These are phyloP conservation scores for Raphanus raphanistrum DNA, from an alignment of 345 rosid genomes.

Conservation along the genomic window DNA sequence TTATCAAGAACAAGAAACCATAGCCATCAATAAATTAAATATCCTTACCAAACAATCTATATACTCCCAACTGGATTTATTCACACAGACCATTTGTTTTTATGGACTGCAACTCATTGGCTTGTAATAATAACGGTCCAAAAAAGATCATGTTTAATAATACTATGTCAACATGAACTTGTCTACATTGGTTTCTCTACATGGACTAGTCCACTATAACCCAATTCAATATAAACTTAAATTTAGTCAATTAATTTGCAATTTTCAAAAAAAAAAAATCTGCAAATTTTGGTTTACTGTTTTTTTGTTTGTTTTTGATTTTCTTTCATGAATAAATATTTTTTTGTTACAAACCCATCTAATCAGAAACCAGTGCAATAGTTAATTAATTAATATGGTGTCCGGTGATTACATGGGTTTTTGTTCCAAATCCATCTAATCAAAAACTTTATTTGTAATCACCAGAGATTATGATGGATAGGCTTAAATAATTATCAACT, in stretches of 20 bases:
- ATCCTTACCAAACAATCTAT: not conserved
- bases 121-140: not conserved
- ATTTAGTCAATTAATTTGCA: not conserved
- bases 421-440: not conserved
- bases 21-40: constrained; percentile 4
- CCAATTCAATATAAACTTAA: not conserved
- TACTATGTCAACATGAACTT: not conserved
- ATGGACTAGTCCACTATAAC: not conserved
- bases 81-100: not conserved
- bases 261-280: too few relatives aligned
- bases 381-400: too few relatives aligned
- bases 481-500: not conserved
- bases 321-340: not conserved
- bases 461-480: not conserved
- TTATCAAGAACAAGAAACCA: not conserved
- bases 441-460: not conserved
- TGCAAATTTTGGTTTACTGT: not conserved
- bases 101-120: not conserved
- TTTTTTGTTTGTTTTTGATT: not conserved
- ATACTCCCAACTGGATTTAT: not conserved
- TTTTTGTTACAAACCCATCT: not conserved
- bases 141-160: not conserved
- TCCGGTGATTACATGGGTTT: not conserved
- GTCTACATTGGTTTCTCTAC: not conserved
- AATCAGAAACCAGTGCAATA: not conserved